Evolutionary conservation across 2,329 filamentous ascomycete genomes (phyloP).

Genomic region (Parastagonospora nodorum): DNA sequence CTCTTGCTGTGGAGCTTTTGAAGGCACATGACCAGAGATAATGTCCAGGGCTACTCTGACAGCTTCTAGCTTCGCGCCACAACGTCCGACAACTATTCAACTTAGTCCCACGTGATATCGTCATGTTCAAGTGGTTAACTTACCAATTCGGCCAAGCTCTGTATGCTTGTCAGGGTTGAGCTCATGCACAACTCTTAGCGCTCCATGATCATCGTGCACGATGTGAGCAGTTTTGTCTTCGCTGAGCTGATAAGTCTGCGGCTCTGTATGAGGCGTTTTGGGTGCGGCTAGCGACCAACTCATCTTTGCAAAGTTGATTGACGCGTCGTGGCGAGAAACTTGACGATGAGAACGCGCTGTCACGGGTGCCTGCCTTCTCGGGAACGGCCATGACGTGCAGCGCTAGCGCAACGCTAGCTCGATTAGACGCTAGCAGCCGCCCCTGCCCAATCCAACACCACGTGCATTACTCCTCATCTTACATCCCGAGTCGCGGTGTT

Average conservation of each 20-base stretch:
- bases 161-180: neutral
- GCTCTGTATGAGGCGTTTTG: neutral
- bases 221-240: constrained; percentile 11
- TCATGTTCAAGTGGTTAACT: neutral
- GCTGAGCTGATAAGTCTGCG: constrained; percentile 2
- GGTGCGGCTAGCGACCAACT: constrained; percentile 14
- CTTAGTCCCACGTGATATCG: neutral
- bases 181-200: constrained; percentile 4
- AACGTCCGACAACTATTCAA: constrained; percentile 18
- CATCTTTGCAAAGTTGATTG: constrained; percentile 14
- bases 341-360: constrained; percentile 17
- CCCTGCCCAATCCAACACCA: too few species aligned
- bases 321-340: constrained; percentile 22
- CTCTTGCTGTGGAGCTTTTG: constrained; percentile 8
- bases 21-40: constrained; percentile 9
- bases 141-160: constrained; percentile 26
- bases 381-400: constrained; percentile 14
- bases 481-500: too few species aligned
- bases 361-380: constrained; percentile 11
- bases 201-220: neutral
- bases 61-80: constrained; percentile 35
- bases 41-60: constrained; percentile 21
- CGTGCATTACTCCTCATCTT: too few species aligned
- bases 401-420: constrained; percentile 6
- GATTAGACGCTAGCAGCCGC: neutral